A percentile compares a stretch with the other conserved stretches of the same genome.
phyloP scores from a whole-genome alignment of 768 basidiomycete genomes.

The Xerocomellus intermedius region DNA sequence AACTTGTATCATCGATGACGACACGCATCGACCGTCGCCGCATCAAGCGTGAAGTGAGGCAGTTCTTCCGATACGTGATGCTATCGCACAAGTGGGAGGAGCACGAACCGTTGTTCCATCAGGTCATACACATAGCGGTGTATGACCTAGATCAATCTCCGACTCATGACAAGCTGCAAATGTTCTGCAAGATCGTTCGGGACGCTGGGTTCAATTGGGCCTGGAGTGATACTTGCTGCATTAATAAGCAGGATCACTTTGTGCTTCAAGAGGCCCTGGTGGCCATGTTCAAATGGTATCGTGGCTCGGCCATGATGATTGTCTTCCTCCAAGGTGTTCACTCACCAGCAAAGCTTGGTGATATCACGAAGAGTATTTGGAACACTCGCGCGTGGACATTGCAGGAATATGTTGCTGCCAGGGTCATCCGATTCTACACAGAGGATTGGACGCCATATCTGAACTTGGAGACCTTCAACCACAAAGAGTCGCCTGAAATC shows the following conservation, averaged over 20 bases:
- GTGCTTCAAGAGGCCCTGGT: conserved; percentile 1
- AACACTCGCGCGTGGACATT: conserved; percentile 7
- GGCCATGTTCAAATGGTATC: conserved; percentile 6
- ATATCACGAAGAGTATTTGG: not conserved
- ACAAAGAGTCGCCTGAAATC: conserved; percentile 1
- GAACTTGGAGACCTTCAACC: not conserved
- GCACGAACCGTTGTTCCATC: not conserved
- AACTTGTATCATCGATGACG: not conserved
- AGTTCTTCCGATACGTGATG: not conserved
- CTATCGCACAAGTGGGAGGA: not conserved
- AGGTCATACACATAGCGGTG: too few relatives aligned
- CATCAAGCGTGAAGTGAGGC: not conserved
- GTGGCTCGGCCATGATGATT: not conserved
- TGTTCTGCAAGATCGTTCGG: too few relatives aligned
- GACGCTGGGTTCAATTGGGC: too few relatives aligned
- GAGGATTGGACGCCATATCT: not conserved
- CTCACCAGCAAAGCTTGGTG: not conserved
- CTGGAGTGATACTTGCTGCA: too few relatives aligned
- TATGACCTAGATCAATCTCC: too few relatives aligned
- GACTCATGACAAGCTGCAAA: too few relatives aligned
- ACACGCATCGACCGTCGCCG: too few relatives aligned
- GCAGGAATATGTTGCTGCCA: conserved; percentile 6
- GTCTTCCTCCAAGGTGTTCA: conserved; percentile 4
- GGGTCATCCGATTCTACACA: conserved; percentile 1
- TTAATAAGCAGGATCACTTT: not conserved